Evolutionary conservation across 2,329 filamentous ascomycete genomes (phyloP), one percentile per base, ranked within the genome.

Genomic region (Aciculosporium take): DNA sequence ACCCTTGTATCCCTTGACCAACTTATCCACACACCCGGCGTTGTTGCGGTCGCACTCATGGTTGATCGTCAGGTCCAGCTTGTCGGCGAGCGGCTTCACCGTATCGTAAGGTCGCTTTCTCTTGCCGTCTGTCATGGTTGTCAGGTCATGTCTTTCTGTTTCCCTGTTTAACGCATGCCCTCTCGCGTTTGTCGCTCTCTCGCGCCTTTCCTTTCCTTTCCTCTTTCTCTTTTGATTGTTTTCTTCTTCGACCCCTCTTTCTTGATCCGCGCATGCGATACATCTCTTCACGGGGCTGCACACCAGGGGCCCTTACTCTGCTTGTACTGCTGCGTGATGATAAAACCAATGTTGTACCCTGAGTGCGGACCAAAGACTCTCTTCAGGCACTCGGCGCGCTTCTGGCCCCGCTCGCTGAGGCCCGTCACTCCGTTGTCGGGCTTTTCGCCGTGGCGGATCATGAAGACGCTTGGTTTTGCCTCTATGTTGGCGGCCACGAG

Each of bases 381-480:
- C 9, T 69, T 60, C n/a, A 80, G 57, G 47, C 75, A 79, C 50
- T 79, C 69, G 0, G 75, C 71, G 13, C 76, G 70, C 54, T 74
- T 44, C 41, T 65, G 47, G n/a, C 76, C 76, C 45, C 66, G 50
- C 0, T 63, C 48, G 42, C 56, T 73, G 35, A 79, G 60, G 2
- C 73, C 74, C 29, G 47, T 60, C 13, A 62, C 62, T 39, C 68
- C 58, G 4, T 64, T 63, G 29, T 63, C 55, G 1, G 75, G 74
- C 56, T 80, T 80, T 55, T 80, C 76, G 44, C 75, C 76, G 48
- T 80, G 76, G 15, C 75, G 70, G 53, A 80, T 79, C 7, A 79
- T 58, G 52, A 76, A 80, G 25, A 79, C 69, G 1, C 68, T 77
- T 1, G 72, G 66, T 8, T 51, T 46, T 24, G 50, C 49, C 7